Evolutionary conservation across 1,139 yeast species (phyloP).

Genomic region (Sugiyamaella paludigena): DNA sequence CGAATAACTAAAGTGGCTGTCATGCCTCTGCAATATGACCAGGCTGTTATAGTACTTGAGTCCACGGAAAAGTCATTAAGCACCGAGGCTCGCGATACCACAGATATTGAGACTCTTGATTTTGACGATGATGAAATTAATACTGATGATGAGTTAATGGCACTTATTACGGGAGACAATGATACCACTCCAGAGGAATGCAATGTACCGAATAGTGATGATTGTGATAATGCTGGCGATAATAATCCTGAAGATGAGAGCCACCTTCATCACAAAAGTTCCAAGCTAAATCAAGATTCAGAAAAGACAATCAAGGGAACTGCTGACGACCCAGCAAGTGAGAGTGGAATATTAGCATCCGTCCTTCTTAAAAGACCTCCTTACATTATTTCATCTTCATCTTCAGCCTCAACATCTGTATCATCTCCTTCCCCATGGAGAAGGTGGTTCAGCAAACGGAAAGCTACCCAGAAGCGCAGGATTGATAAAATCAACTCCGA

Average conservation of each 20-base stretch:
- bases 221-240: not conserved
- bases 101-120: not conserved
- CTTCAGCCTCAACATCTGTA: not conserved
- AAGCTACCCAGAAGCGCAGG: not conserved
- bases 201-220: not conserved
- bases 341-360: not conserved
- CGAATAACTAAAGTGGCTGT: conserved; percentile 18
- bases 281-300: not conserved
- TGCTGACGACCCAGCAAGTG: not conserved
- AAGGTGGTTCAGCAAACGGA: conserved; percentile 12
- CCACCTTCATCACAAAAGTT: too few relatives aligned
- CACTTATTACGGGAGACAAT: too few relatives aligned
- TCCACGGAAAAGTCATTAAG: not conserved
- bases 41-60: conserved; percentile 3
- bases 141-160: conserved; percentile 6
- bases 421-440: conserved; percentile 13
- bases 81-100: not conserved
- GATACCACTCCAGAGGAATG: too few relatives aligned
- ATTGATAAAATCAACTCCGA: not conserved
- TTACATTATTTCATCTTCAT: not conserved
- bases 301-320: not conserved
- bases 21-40: conserved; percentile 21
- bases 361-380: conserved; percentile 13
- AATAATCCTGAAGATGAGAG: too few relatives aligned
- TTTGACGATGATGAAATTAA: not conserved